phyloP scores from a whole-genome alignment of 2,329 filamentous ascomycete genomes.

The Calcarisporium arbuscula region DNA sequence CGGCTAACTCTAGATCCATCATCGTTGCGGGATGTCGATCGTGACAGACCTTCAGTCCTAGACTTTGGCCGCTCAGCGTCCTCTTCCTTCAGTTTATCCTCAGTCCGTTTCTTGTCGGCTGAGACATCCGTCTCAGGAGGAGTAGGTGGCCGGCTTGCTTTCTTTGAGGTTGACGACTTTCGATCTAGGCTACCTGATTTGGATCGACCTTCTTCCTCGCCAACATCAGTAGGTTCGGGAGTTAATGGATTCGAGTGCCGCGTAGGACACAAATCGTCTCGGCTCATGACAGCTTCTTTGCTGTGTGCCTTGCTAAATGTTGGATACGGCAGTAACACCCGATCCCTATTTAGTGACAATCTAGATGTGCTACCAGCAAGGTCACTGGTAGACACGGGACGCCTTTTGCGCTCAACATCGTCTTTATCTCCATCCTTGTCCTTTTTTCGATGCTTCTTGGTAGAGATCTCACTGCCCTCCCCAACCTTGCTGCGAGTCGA shows the following conservation, averaged over 20 bases:
- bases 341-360: slow-evolving; percentile 33
- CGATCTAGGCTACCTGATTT: slow-evolving; percentile 40
- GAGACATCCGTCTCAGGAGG: slow-evolving; percentile 59
- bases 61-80: slow-evolving; percentile 32
- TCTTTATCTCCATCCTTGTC: slow-evolving; percentile 29
- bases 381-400: slow-evolving; percentile 37
- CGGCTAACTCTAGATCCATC: slow-evolving; percentile 46
- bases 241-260: slow-evolving; percentile 45
- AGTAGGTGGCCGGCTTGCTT: slow-evolving; percentile 48
- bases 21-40: slow-evolving; percentile 39
- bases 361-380: slow-evolving; percentile 39
- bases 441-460: slow-evolving; percentile 24
- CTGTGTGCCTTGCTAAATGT: slow-evolving; percentile 85
- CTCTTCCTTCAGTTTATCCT: slow-evolving; percentile 24
- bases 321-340: slow-evolving; percentile 64
- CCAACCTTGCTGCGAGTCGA: slow-evolving; percentile 34
- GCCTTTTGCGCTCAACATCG: slow-evolving; percentile 16
- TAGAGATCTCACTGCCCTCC: slow-evolving; percentile 33
- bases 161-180: slow-evolving; percentile 31
- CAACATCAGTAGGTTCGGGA: slow-evolving; percentile 66
- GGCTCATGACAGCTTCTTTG: slow-evolving; percentile 71
- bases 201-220: slow-evolving; percentile 33
- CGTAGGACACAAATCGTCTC: slow-evolving; percentile 39
- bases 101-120: slow-evolving; percentile 30
- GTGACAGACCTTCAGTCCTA: slow-evolving; percentile 34